Conservation (phyloP, 148 eudicot species). For the Tetragonia tetragonoides region DNA sequence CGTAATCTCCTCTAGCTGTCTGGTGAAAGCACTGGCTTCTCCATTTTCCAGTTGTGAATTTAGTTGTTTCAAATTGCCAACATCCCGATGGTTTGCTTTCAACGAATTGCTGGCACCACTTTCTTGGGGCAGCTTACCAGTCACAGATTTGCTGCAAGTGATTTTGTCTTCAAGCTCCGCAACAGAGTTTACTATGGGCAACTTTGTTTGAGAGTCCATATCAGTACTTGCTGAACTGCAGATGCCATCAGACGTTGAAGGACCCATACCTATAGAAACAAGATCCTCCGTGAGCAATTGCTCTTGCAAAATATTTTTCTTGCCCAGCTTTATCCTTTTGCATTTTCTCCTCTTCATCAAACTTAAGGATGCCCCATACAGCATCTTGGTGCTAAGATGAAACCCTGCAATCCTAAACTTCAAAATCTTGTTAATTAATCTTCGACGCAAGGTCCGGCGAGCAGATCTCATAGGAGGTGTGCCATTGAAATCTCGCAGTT, state of each 20-base stretch:
- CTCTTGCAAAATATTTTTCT: constrained; percentile 21
- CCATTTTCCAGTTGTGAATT: constrained; percentile 30
- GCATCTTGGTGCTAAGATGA: constrained; percentile 57
- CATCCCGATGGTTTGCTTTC: constrained; percentile 22
- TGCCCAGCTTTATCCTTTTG: constrained; percentile 34
- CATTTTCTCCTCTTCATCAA: constrained; percentile 46
- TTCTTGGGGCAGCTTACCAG: constrained; percentile 20
- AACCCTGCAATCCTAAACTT: constrained; percentile 29
- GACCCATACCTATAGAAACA: constrained; percentile 25
- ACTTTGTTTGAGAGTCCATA: constrained; percentile 26
- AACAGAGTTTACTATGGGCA: constrained; percentile 14
- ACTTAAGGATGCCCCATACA: constrained; percentile 41
- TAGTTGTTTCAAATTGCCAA: constrained; percentile 21
- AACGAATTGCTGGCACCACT: constrained; percentile 13
- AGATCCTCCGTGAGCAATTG: constrained; percentile 20
- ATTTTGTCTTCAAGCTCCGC: constrained; percentile 30
- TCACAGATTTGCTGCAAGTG: constrained; percentile 28
- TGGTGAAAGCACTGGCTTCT: constrained; percentile 38
- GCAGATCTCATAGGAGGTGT: constrained; percentile 5
- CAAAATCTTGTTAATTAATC: constrained; percentile 33
- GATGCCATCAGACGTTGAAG: constrained; percentile 6
- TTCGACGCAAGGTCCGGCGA: constrained; percentile 19
- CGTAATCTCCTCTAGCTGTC: constrained; percentile 46
- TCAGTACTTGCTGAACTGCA: constrained; percentile 4
- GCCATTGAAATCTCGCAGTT: not conserved